These are phyloP conservation scores for Atkinsonella hypoxylon DNA, from an alignment of 2,329 filamentous ascomycete genomes.

Conservation along the genomic window DNA sequence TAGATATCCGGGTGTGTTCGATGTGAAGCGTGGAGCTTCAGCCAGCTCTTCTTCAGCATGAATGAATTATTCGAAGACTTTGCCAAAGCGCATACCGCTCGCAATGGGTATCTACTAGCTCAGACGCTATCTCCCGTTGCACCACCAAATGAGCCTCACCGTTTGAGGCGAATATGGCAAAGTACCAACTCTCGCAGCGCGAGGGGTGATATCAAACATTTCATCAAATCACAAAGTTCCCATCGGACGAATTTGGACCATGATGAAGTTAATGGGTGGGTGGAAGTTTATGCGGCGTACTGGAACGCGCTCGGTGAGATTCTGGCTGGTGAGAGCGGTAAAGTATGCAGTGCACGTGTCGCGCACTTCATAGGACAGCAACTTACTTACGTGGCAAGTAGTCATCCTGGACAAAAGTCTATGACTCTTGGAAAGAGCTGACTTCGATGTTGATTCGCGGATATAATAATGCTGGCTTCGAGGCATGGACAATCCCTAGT, in stretches of 20 bases:
- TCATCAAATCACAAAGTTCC: conserved; percentile 51
- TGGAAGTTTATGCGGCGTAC: conserved; percentile 70
- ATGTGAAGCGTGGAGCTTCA: too few relatives aligned
- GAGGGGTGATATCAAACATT: conserved; percentile 58
- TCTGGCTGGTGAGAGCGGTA: conserved; percentile 36
- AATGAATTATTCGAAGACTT: conserved; percentile 65
- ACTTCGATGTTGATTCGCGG: conserved; percentile 66
- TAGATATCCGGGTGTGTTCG: too few relatives aligned
- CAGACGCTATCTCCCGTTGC: conserved; percentile 62
- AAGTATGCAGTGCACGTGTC: conserved; percentile 17
- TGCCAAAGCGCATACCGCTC: conserved; percentile 49
- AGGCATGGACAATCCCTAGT: conserved; percentile 86
- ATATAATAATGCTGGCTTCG: conserved; percentile 64
- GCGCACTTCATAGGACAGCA: neutral
- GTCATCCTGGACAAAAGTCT: conserved; percentile 70
- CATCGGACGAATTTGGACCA: conserved; percentile 43
- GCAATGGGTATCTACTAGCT: conserved; percentile 62
- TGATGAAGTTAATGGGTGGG: conserved; percentile 69
- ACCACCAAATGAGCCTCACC: conserved; percentile 47
- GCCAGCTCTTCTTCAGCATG: conserved; percentile 34
- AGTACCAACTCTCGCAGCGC: conserved; percentile 55
- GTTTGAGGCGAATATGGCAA: conserved; percentile 58
- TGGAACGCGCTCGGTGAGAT: conserved; percentile 75
- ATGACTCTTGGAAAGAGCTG: conserved; percentile 80
- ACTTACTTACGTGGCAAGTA: conserved; percentile 12